phyloP scores from a whole-genome alignment of 1,284 basidiomycete species.

The Vanrija pseudolonga region DNA sequence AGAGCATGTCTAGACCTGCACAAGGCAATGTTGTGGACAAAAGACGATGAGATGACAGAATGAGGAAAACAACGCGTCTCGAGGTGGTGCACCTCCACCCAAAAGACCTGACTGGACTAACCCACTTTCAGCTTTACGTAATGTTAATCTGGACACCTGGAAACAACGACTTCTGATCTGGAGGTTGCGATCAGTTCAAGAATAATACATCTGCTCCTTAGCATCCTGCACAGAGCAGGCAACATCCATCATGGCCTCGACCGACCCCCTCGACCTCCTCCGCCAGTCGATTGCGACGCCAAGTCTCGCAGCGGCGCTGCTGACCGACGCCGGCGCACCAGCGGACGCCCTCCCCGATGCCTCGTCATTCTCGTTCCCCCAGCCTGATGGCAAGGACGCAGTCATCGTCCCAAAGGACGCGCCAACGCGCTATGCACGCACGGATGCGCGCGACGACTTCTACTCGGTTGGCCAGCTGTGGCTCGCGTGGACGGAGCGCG shows the following conservation, averaged over 20 bases:
- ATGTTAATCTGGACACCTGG: too few species aligned
- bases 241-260: conserved; percentile 1
- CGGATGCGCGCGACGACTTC: conserved; percentile 61
- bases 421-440: conserved; percentile 62
- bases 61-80: not conserved
- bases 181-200: too few species aligned
- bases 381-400: conserved; percentile 30
- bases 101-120: too few species aligned
- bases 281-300: conserved; percentile 25
- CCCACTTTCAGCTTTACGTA: too few species aligned
- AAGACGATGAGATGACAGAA: not conserved
- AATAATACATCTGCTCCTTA: too few species aligned
- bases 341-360: conserved; percentile 57
- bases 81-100: too few species aligned
- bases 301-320: conserved; percentile 26
- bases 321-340: conserved; percentile 52
- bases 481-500: conserved; percentile 70
- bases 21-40: not conserved
- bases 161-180: too few species aligned
- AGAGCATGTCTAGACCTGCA: not conserved
- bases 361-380: conserved; percentile 62
- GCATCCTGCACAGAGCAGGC: too few species aligned
- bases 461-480: conserved; percentile 76
- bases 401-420: conserved; percentile 63
- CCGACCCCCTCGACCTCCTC: conserved; percentile 42